Evolutionary conservation across 306 rosid species (phyloP).

Genomic region (Alnus glutinosa): DNA sequence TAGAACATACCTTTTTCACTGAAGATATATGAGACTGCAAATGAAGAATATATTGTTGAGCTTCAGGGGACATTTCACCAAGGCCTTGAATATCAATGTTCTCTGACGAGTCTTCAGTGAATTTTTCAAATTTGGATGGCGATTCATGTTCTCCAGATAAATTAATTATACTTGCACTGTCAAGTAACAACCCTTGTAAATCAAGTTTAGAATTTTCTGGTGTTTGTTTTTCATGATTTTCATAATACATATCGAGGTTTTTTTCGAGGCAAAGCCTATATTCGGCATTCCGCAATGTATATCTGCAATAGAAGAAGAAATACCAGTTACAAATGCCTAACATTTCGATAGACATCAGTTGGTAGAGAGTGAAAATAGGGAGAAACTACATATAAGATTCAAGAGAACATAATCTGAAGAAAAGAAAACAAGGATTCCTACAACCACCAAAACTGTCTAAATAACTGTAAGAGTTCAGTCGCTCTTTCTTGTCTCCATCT

Average conservation of each 20-base stretch:
- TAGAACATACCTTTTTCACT: constrained; percentile 60
- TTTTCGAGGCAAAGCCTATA: constrained; percentile 87
- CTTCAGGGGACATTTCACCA: constrained; percentile 76
- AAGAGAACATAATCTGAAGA: constrained; percentile 4
- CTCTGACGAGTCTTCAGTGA: constrained; percentile 35
- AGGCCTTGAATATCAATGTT: constrained; percentile 57
- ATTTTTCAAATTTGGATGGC: constrained; percentile 46
- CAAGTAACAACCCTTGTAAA: constrained; percentile 59
- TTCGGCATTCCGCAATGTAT: constrained; percentile 91
- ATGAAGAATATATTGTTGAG: constrained; percentile 63
- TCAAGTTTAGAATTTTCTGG: constrained; percentile 42
- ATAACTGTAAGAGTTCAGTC: background rate
- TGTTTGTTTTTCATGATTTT: constrained; percentile 48
- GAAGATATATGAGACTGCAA: constrained; percentile 81
- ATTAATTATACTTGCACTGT: constrained; percentile 54
- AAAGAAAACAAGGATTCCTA: background rate
- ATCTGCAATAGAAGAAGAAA: constrained; percentile 48
- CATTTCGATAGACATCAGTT: constrained; percentile 12
- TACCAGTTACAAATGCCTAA: constrained; percentile 19
- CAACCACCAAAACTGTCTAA: background rate
- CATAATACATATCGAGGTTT: constrained; percentile 59
- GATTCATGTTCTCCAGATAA: constrained; percentile 46
- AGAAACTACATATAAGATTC: constrained; percentile 17
- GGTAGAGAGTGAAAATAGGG: constrained; percentile 3
- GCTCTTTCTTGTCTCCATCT: background rate